These are phyloP conservation scores for Amphibolis antarctica DNA, from an alignment of 106 monocot species.

Conservation along the genomic window DNA sequence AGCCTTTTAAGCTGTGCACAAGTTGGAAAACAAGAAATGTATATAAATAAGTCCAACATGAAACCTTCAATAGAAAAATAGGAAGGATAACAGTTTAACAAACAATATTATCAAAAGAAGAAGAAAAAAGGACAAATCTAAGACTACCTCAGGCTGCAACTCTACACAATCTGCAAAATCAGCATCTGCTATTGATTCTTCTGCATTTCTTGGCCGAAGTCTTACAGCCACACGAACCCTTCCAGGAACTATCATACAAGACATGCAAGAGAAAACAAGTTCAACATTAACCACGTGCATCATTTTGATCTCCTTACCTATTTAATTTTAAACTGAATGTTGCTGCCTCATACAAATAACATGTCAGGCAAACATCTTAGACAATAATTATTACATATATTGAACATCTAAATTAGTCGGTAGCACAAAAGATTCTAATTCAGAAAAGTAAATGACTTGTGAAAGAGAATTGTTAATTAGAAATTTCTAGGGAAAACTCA, in stretches of 20 bases:
- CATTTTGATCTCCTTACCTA: not conserved
- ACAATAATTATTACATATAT: no score
- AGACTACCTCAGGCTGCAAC: constrained; percentile 77
- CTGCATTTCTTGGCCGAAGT: constrained; percentile 82
- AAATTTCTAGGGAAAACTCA: no score
- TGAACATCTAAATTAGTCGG: no score
- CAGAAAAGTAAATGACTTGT: no score
- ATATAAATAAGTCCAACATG: not conserved
- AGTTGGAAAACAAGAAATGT: constrained; percentile 2
- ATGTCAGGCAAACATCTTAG: not conserved
- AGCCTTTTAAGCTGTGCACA: constrained; percentile 73
- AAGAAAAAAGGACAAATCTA: not conserved
- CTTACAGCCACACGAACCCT: constrained; percentile 95
- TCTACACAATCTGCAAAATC: constrained; percentile 99
- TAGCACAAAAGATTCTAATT: no score
- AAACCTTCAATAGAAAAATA: not conserved
- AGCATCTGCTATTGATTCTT: constrained; percentile 77
- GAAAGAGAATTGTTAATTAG: no score
- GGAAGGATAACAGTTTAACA: not conserved
- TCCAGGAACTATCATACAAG: constrained; percentile 43
- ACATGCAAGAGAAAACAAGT: not conserved
- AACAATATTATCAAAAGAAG: not conserved
- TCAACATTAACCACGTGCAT: not conserved
- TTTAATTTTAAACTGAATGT: not conserved
- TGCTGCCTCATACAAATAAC: not conserved